phyloP scores from a whole-genome alignment of 2,329 filamentous ascomycete genomes.

The Fusarium vanettenii region DNA sequence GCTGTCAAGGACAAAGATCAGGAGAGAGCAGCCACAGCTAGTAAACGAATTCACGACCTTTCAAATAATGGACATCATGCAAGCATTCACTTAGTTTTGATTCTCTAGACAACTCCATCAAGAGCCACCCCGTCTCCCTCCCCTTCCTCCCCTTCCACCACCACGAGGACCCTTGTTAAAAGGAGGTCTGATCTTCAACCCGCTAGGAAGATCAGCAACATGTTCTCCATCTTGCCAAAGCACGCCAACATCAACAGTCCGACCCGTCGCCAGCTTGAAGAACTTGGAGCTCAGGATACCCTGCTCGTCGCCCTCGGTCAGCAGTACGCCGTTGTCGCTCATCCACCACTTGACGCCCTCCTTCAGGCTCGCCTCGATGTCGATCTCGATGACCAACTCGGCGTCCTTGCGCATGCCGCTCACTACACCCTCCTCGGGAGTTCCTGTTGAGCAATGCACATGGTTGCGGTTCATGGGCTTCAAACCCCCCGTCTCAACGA shows the following conservation, averaged over 20 bases:
- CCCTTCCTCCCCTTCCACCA: slow-evolving; percentile 52
- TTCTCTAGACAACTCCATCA: neutral
- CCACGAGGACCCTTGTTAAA: slow-evolving; percentile 60
- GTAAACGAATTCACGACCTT: neutral
- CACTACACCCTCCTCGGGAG: slow-evolving; percentile 72
- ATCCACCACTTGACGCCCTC: slow-evolving; percentile 79
- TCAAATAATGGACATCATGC: neutral
- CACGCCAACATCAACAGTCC: slow-evolving; percentile 68
- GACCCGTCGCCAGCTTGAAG: slow-evolving; percentile 77
- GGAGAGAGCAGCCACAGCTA: neutral
- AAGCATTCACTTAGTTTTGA: neutral
- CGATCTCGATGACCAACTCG: slow-evolving; percentile 81
- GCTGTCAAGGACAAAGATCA: neutral
- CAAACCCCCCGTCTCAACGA: slow-evolving; percentile 81
- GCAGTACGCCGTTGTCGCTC: slow-evolving; percentile 81
- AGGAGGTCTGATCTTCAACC: slow-evolving; percentile 62
- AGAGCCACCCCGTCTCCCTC: slow-evolving; percentile 36
- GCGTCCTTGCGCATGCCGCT: slow-evolving; percentile 85
- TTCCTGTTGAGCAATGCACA: slow-evolving; percentile 86
- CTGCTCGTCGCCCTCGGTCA: slow-evolving; percentile 69
- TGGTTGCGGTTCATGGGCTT: slow-evolving; percentile 86
- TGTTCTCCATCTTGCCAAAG: slow-evolving; percentile 78
- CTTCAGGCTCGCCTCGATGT: slow-evolving; percentile 74
- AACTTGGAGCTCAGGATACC: slow-evolving; percentile 74
- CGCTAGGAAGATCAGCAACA: slow-evolving; percentile 73